Evolutionary conservation across 768 basidiomycete genomes (phyloP).

Genomic region (Mycena amicta): DNA sequence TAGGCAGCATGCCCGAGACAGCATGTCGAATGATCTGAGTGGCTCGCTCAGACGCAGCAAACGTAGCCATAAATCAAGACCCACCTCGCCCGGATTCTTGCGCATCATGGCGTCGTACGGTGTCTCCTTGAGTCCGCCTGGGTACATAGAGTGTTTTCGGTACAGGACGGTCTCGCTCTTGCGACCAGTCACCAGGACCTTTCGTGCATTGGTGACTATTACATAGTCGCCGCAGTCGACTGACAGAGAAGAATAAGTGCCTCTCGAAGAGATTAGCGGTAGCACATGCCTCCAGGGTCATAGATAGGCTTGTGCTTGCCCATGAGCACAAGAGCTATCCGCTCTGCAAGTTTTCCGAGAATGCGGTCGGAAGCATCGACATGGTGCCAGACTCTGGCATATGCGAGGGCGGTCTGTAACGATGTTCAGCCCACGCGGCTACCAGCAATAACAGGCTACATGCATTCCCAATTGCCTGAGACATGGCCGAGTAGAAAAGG

Average conservation of each 20-base stretch:
- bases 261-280: background rate
- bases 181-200: conserved; percentile 84
- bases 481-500: conserved; percentile 49
- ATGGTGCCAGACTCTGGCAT: conserved; percentile 95
- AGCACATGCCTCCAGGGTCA: conserved; percentile 77
- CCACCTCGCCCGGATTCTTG: conserved; percentile 86
- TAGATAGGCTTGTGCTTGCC: conserved; percentile 99
- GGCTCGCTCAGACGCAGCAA: conserved; percentile 4
- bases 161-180: conserved; percentile 89
- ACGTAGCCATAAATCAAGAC: conserved; percentile 27
- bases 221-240: conserved; percentile 99
- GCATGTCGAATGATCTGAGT: conserved; percentile 90
- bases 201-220: conserved; percentile 86
- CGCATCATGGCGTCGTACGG: conserved; percentile 83
- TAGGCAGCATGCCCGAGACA: conserved; percentile 97
- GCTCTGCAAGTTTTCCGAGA: conserved; percentile 92
- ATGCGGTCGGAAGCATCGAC: conserved; percentile 88
- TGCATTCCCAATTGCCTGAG: conserved; percentile 82
- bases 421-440: background rate
- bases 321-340: conserved; percentile 95
- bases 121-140: conserved; percentile 91
- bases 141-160: conserved; percentile 88
- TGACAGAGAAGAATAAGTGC: conserved; percentile 31
- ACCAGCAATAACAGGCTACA: conserved; percentile 26
- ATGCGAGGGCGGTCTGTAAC: conserved; percentile 87